These are phyloP conservation scores for Geoglossum glabrum DNA, from an alignment of 495 filamentous ascomycete genomes.

Conservation along the genomic window DNA sequence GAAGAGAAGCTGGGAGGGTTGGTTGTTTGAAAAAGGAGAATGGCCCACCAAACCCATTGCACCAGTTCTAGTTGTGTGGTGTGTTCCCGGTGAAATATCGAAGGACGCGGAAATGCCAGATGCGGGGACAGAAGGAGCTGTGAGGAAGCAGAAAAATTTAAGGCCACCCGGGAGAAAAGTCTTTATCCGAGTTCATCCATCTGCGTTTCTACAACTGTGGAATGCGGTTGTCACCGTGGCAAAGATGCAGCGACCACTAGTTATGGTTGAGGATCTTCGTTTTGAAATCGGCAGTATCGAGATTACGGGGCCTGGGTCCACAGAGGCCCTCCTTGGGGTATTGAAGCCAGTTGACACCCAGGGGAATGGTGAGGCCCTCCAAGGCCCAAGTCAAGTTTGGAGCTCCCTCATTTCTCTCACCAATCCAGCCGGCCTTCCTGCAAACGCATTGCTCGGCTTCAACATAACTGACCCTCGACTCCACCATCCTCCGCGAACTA, in stretches of 20 bases:
- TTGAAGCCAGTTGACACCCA: constrained; percentile 33
- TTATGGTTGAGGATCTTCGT: constrained; percentile 71
- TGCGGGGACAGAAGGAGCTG: background rate
- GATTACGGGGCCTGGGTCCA: constrained; percentile 63
- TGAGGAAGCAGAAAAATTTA: constrained; percentile 17
- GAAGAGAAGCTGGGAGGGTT: constrained; percentile 44
- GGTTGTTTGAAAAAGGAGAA: constrained; percentile 38
- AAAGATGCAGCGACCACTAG: constrained; percentile 48
- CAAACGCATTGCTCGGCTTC: constrained; percentile 52
- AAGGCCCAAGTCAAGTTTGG: constrained; percentile 37
- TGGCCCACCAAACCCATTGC: constrained; percentile 37
- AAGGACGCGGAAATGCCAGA: background rate
- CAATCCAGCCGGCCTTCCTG: constrained; percentile 57
- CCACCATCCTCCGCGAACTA: constrained; percentile 39
- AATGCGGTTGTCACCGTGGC: constrained; percentile 47
- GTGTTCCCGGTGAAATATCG: constrained; percentile 5
- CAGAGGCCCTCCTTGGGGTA: constrained; percentile 54
- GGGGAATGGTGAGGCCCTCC: constrained; percentile 10
- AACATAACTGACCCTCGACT: constrained; percentile 61
- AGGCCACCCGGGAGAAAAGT: constrained; percentile 30
- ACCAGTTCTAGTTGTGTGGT: constrained; percentile 61
- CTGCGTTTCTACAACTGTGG: constrained; percentile 73
- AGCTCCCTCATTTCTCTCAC: constrained; percentile 43
- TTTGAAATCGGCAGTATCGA: constrained; percentile 93
- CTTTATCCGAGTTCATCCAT: constrained; percentile 67